Evolutionary conservation across 1,139 yeast genomes (phyloP).

Genomic region (Arxiozyma slooffiae): DNA sequence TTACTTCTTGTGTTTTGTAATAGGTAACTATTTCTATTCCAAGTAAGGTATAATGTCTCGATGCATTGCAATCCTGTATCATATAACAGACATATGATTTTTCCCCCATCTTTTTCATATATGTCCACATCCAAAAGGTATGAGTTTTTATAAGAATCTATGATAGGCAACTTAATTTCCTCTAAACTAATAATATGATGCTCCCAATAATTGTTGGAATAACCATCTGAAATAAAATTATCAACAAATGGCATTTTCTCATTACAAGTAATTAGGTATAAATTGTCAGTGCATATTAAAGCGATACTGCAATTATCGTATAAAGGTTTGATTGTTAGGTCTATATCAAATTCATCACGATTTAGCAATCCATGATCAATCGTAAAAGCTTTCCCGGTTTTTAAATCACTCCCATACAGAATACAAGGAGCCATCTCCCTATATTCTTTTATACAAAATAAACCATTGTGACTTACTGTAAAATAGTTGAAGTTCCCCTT

Average conservation of each 20-base stretch:
- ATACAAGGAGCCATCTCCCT: background rate
- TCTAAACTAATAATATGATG: background rate
- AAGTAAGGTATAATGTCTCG: slow-evolving; percentile 15
- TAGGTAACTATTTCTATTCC: slow-evolving; percentile 18
- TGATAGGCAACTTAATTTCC: background rate
- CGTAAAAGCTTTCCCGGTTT: too few species aligned
- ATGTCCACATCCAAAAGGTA: slow-evolving; percentile 1
- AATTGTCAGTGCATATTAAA: background rate
- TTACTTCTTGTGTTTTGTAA: slow-evolving; percentile 20
- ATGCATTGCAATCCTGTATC: slow-evolving; percentile 18
- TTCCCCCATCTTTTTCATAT: slow-evolving; percentile 2
- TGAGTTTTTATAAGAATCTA: background rate
- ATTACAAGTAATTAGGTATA: background rate
- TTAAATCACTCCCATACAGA: background rate
- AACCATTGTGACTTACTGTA: background rate
- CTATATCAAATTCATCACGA: background rate
- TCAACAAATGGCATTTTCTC: too few species aligned
- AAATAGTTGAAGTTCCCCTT: background rate
- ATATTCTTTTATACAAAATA: background rate
- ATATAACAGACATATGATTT: slow-evolving; percentile 14
- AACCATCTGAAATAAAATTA: background rate
- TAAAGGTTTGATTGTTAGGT: background rate
- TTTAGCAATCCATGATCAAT: background rate
- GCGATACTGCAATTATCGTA: background rate
- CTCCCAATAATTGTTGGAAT: background rate